phyloP scores from a whole-genome alignment of 192 early-diverging fungal species.

The Linnemannia exigua region DNA sequence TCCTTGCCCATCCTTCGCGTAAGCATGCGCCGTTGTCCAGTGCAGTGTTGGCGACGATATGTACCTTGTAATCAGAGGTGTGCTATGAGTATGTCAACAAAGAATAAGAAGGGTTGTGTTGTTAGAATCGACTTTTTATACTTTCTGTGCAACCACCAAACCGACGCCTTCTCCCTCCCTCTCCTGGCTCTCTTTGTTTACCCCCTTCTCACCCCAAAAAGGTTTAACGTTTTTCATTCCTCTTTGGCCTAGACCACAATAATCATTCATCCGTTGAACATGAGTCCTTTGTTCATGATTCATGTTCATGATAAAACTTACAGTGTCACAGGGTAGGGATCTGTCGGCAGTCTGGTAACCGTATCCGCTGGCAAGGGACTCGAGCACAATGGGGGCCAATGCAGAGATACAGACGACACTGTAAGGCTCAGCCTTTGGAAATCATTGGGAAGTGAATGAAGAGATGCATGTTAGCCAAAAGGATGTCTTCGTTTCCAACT shows the following conservation, averaged over 20 bases:
- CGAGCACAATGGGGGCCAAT: constrained; percentile 49
- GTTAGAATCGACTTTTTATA: neutral
- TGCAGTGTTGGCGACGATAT: neutral
- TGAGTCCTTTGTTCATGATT: neutral
- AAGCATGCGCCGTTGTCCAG: neutral
- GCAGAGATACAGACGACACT: constrained; percentile 52
- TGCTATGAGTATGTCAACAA: neutral
- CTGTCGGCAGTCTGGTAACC: constrained; percentile 31
- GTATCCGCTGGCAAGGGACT: constrained; percentile 43
- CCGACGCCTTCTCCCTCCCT: no score
- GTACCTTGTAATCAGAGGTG: constrained; percentile 34
- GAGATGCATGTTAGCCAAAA: no score
- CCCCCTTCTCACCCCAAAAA: neutral
- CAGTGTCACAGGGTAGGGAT: constrained; percentile 33
- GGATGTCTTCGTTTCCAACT: neutral
- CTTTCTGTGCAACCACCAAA: neutral
- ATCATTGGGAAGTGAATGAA: neutral
- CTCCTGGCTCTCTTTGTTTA: neutral
- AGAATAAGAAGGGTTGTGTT: neutral
- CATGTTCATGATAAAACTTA: constrained; percentile 8
- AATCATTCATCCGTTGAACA: neutral
- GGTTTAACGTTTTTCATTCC: neutral
- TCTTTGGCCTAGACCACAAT: neutral
- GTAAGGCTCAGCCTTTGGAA: constrained; percentile 45
- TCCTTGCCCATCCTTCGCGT: neutral